Percentiles rank a stretch among this genome's conserved stretches.
These are phyloP conservation scores for Metarhizium album DNA, from an alignment of 2,329 filamentous ascomycete genomes.

Conservation along the genomic window DNA sequence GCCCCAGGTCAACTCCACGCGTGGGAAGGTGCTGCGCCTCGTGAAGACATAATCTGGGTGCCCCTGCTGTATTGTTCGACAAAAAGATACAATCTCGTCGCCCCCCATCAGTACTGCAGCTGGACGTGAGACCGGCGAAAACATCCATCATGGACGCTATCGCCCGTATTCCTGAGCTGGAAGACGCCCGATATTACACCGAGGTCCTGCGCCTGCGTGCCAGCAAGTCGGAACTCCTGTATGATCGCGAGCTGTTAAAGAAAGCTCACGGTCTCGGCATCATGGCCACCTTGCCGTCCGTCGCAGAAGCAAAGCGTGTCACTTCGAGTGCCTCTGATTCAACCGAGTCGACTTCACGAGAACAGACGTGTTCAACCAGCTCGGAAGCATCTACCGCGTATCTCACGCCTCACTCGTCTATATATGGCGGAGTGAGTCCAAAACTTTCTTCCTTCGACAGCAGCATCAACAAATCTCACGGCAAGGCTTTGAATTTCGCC, in stretches of 20 bases:
- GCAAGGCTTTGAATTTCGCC: constrained; percentile 33
- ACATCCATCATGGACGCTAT: constrained; percentile 5
- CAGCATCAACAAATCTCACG: constrained; percentile 14
- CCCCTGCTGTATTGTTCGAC: not conserved
- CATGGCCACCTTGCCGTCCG: constrained; percentile 13
- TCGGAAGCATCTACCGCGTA: constrained; percentile 31
- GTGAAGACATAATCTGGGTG: not conserved
- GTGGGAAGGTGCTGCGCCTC: not conserved
- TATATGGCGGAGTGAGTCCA: constrained; percentile 18
- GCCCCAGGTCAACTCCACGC: not conserved
- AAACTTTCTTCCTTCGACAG: constrained; percentile 5
- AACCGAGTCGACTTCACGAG: constrained; percentile 27
- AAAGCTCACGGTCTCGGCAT: constrained; percentile 27
- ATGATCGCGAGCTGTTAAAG: constrained; percentile 26
- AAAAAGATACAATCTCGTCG: not conserved
- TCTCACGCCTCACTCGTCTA: constrained; percentile 32
- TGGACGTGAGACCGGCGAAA: not conserved
- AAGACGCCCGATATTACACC: constrained; percentile 27
- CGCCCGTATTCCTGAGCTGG: constrained; percentile 25
- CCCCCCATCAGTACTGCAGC: not conserved
- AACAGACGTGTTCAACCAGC: constrained; percentile 33
- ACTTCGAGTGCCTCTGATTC: constrained; percentile 31
- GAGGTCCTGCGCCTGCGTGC: constrained; percentile 27
- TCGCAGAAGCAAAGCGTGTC: constrained; percentile 22
- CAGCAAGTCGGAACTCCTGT: constrained; percentile 25